These are phyloP conservation scores for Alternaria sp. DNA, from an alignment of 2,329 filamentous ascomycete species.

Conservation along the genomic window DNA sequence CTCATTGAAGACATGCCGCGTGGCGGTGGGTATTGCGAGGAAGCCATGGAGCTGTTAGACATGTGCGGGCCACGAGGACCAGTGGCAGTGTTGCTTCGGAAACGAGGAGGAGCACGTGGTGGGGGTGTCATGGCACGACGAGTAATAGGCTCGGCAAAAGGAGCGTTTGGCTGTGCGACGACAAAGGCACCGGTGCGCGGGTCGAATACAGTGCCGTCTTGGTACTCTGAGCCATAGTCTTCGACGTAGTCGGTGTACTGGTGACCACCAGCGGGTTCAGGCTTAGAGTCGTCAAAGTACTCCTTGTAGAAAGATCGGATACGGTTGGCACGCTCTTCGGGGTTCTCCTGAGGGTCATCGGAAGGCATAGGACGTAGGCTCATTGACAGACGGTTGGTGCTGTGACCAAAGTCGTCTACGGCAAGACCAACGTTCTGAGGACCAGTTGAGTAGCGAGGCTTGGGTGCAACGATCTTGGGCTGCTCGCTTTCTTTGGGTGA, in stretches of 20 bases:
- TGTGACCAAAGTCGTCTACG: constrained; percentile 42
- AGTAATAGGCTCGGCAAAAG: constrained; percentile 84
- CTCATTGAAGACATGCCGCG: constrained; percentile 56
- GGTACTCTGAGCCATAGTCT: constrained; percentile 76
- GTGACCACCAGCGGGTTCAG: constrained; percentile 48
- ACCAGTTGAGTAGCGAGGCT: constrained; percentile 38
- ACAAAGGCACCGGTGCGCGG: constrained; percentile 73
- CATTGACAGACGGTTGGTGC: constrained; percentile 64
- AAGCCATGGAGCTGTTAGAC: constrained; percentile 61
- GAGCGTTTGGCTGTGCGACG: constrained; percentile 55
- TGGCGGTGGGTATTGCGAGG: constrained; percentile 49
- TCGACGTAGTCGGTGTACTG: constrained; percentile 70
- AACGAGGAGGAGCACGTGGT: constrained; percentile 71
- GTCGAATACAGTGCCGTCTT: constrained; percentile 65
- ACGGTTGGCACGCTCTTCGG: constrained; percentile 91
- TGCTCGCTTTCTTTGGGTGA: constrained; percentile 46
- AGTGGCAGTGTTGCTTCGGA: constrained; percentile 47
- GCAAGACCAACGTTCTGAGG: constrained; percentile 35
- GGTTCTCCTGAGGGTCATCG: constrained; percentile 86
- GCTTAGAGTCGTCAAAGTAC: constrained; percentile 89
- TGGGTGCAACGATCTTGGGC: constrained; percentile 38
- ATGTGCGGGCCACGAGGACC: constrained; percentile 53
- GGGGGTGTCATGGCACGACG: constrained; percentile 97
- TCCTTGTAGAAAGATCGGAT: constrained; percentile 99
- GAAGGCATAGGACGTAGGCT: constrained; percentile 85